Percentiles rank a stretch among this genome's conserved stretches.
phyloP scores from a whole-genome alignment of 305 asterid species.

The Rubia peregrina region DNA sequence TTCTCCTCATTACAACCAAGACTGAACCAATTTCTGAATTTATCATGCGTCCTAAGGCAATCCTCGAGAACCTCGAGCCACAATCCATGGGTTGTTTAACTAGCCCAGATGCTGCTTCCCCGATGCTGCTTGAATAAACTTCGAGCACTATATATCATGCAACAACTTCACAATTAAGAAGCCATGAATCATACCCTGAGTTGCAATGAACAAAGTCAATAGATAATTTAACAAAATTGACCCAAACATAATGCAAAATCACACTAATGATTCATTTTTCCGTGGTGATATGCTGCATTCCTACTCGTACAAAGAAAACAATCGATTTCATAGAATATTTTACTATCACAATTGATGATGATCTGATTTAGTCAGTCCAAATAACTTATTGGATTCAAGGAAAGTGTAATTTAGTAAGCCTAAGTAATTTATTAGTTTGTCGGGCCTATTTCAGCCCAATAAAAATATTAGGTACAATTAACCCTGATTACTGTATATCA shows the following conservation, averaged over 20 bases:
- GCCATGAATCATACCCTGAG: constrained; percentile 25
- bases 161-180: constrained; percentile 24
- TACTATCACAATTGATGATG: not conserved
- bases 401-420: no score
- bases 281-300: not conserved
- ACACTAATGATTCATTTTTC: not conserved
- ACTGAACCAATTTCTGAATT: constrained; percentile 96
- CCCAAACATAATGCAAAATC: not conserved
- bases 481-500: no score
- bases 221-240: not conserved
- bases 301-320: not conserved
- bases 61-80: constrained; percentile 50
- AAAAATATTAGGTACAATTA: no score
- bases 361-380: no score
- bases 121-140: constrained; percentile 23
- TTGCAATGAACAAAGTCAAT: constrained; percentile 15
- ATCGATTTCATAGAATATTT: not conserved
- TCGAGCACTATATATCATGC: constrained; percentile 21
- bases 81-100: constrained; percentile 32
- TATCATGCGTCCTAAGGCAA: constrained; percentile 76
- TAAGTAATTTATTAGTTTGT: no score
- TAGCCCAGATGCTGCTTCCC: constrained; percentile 38
- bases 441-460: no score
- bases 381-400: no score
- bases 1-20: constrained; percentile 98